Percentiles rank a stretch among this genome's conserved stretches.
Conservation (phyloP, 2,329 filamentous ascomycete genomes). For the Tolypocladium ophioglossoides region DNA sequence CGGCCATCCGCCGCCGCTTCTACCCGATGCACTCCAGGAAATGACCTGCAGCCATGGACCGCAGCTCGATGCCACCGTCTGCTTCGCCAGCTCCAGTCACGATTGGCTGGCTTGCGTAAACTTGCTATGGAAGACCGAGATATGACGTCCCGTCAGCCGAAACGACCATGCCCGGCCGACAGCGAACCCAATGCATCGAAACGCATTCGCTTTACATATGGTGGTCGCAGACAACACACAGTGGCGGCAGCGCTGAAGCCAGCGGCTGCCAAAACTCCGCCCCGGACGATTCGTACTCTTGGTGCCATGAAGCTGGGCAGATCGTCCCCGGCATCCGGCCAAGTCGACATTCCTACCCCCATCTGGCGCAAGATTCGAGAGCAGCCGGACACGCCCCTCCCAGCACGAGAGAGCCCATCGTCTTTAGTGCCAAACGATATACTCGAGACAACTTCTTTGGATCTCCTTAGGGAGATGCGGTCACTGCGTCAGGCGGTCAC, state of each 20-base stretch:
- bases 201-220: conserved; percentile 20
- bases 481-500: conserved; percentile 11
- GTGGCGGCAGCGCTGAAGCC: not conserved
- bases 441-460: conserved; percentile 1
- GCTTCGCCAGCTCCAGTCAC: conserved; percentile 34
- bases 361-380: conserved; percentile 16
- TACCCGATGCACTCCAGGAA: not conserved
- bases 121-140: conserved; percentile 14
- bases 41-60: conserved; percentile 30
- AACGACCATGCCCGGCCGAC: conserved; percentile 9
- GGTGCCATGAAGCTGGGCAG: conserved; percentile 17
- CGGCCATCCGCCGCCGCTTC: not conserved
- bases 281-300: conserved; percentile 16
- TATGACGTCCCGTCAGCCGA: conserved; percentile 6
- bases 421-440: not conserved
- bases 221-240: conserved; percentile 9
- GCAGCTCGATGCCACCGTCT: conserved; percentile 35
- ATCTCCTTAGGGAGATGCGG: conserved; percentile 11
- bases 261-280: conserved; percentile 11
- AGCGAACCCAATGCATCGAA: conserved; percentile 9
- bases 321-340: conserved; percentile 13
- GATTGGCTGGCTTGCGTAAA: conserved; percentile 28
- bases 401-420: not conserved
- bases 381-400: conserved; percentile 4
- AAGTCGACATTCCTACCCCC: conserved; percentile 18